A percentile compares a stretch with the other conserved stretches of the same genome.
These are phyloP conservation scores for Nymphaea colorata DNA, from an alignment of 164 flowering plant genomes.

Conservation along the genomic window DNA sequence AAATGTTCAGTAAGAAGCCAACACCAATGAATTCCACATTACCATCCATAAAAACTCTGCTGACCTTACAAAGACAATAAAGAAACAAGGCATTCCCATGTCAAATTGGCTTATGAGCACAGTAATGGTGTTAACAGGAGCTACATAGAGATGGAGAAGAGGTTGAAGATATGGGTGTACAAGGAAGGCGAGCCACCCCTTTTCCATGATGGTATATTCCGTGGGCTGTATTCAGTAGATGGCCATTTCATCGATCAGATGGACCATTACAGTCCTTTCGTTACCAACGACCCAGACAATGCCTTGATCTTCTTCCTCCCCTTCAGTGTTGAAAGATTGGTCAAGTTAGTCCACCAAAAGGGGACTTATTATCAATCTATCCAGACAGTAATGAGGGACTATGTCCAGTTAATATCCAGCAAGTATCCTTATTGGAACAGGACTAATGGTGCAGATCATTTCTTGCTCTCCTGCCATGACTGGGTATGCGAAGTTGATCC, in stretches of 20 bases:
- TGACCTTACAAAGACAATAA: no score
- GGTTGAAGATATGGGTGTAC: neutral
- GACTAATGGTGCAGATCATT: slow-evolving; percentile 65
- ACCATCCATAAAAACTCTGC: no score
- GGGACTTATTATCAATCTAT: slow-evolving; percentile 20
- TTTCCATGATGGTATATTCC: neutral
- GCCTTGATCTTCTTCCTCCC: slow-evolving; percentile 65
- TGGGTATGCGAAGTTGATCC: slow-evolving; percentile 30
- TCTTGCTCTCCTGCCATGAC: slow-evolving; percentile 84
- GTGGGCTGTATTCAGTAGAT: neutral
- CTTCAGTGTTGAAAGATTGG: slow-evolving; percentile 51
- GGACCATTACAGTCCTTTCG: neutral
- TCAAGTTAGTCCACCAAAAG: slow-evolving; percentile 36
- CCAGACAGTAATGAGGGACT: slow-evolving; percentile 30
- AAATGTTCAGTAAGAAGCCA: no score
- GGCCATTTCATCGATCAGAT: slow-evolving; percentile 1
- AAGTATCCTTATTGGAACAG: slow-evolving; percentile 73
- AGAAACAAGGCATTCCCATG: no score
- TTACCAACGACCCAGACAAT: slow-evolving; percentile 10
- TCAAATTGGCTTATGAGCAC: no score
- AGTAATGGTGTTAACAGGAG: neutral
- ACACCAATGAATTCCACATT: no score
- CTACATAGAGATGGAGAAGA: slow-evolving; percentile 4
- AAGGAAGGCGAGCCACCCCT: slow-evolving; percentile 4
- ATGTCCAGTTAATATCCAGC: slow-evolving; percentile 37